Percentiles rank a stretch among this genome's conserved stretches.
Evolutionary conservation across 768 basidiomycete species (phyloP).

Genomic region (Zangia roseola): DNA sequence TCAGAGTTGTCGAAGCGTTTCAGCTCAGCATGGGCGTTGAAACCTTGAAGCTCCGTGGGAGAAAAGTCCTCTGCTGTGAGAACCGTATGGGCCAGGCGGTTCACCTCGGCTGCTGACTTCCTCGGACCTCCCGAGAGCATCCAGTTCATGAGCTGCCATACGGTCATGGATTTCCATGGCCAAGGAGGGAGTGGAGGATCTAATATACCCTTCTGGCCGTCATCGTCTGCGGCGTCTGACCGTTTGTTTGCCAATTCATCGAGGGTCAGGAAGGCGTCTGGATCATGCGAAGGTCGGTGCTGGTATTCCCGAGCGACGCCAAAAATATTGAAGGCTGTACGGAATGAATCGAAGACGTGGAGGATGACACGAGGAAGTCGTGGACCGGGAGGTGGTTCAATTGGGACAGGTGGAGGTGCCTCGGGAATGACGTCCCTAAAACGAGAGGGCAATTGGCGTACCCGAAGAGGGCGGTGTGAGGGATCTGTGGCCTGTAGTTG

Average conservation of each 20-base stretch:
- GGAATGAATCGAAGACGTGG: background rate
- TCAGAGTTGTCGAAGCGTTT: slow-evolving; percentile 11
- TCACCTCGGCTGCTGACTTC: slow-evolving; percentile 9
- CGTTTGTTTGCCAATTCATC: background rate
- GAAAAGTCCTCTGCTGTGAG: slow-evolving; percentile 4
- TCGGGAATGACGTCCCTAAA: background rate
- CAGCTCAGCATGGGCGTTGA: slow-evolving; percentile 11
- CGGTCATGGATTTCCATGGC: slow-evolving; percentile 12
- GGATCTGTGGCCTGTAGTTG: too few species aligned
- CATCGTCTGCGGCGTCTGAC: background rate
- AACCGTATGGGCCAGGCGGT: slow-evolving; percentile 3
- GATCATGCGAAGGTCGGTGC: background rate
- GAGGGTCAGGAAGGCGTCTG: background rate
- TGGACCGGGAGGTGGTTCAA: background rate
- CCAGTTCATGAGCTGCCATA: slow-evolving; percentile 17
- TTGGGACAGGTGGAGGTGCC: background rate
- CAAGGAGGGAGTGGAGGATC: background rate
- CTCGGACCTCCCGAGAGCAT: slow-evolving; percentile 3
- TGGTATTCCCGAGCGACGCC: background rate
- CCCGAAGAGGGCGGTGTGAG: too few species aligned
- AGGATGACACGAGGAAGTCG: background rate
- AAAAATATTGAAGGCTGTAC: background rate
- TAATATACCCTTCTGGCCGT: too few species aligned
- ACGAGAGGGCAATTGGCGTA: background rate
- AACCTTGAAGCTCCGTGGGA: slow-evolving; percentile 12